Percentiles rank a stretch among this genome's conserved stretches.
phyloP scores from a whole-genome alignment of 768 basidiomycete genomes.

The Dendrothele bispora region DNA sequence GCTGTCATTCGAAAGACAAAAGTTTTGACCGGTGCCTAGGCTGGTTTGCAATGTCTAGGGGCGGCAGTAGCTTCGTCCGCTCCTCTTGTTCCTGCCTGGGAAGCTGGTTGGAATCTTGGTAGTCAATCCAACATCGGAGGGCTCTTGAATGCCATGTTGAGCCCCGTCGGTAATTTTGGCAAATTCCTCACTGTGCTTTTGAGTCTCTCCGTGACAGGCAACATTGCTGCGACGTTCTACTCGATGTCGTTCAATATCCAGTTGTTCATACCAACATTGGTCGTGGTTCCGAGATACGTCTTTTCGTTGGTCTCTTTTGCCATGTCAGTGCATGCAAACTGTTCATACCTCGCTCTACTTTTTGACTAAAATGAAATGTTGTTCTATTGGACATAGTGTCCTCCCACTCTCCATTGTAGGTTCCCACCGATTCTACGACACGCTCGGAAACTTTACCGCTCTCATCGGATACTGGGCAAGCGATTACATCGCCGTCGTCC shows the following conservation, averaged over 20 bases:
- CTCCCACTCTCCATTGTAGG: conserved; percentile 75
- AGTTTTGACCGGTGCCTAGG: conserved; percentile 22
- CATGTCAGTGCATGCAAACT: conserved; percentile 57
- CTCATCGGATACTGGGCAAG: conserved; percentile 69
- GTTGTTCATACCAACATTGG: conserved; percentile 58
- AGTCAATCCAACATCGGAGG: conserved; percentile 69
- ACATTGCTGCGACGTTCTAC: conserved; percentile 84
- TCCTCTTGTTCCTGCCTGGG: conserved; percentile 60
- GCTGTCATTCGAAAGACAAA: neutral
- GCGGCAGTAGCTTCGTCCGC: conserved; percentile 66
- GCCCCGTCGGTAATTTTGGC: conserved; percentile 70
- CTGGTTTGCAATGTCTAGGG: conserved; percentile 49
- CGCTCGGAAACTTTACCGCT: conserved; percentile 75
- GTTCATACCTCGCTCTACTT: no score
- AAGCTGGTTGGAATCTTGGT: conserved; percentile 52
- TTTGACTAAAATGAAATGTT: no score
- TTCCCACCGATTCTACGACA: conserved; percentile 66
- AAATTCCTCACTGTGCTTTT: conserved; percentile 81
- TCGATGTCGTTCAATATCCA: conserved; percentile 76
- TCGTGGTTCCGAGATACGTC: conserved; percentile 69
- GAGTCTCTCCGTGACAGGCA: conserved; percentile 78
- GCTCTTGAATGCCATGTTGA: conserved; percentile 67
- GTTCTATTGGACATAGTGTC: no score
- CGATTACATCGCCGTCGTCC: conserved; percentile 61
- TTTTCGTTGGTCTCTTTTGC: conserved; percentile 72